Evolutionary conservation across 176 grass and related monocot genomes (phyloP), one percentile per base, ranked within the genome.

Genomic region (Urochloa ruziziensis): DNA sequence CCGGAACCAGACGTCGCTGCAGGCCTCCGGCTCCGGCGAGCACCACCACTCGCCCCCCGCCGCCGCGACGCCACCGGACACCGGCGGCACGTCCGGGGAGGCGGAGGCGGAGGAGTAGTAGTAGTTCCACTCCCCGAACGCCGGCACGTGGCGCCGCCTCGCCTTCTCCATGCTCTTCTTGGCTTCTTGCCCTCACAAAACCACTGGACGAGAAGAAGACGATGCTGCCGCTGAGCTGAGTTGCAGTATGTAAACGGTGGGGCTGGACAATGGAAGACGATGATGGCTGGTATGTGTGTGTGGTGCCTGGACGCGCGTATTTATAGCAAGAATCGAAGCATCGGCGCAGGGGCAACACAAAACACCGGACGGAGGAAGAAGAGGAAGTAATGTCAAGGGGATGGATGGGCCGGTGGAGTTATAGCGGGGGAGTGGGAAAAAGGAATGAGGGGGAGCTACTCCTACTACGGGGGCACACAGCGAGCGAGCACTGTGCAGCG

Each of bases 41-140:
- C 42, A 78, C 39, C 76, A 72, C 64, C 80, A 77, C 10, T 27
- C 78, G 11, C 37, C 42, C 52, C 36, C 10, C 39, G 42, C 37
- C 59, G 73, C 63, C 11, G 77, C 60, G 13, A 2, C 29, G 24
- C 25, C 53, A 7, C 35, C 6, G 29, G 46, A 40, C 56, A 7
- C 17, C 82, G 13, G 60, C 15, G 34, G 80, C 34, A 54, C 33
- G 10, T 44, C 35, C 2, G 47, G n/a, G 35, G 74, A 73, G 34
- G 39, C 39, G 39, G 39, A 40, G 39, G 36, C 36, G 4, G 74
- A 79, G 17, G 60, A 34, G 28, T 34, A 48, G 28, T 43, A 37
- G 86, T 88, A 84, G 86, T 88, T 84, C 81, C 86, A 84, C 81
- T 79, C 80, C 47, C 86, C 81, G 67, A 88, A 88, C 47, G 86